Evolutionary conservation across 2,329 filamentous ascomycete genomes (phyloP), one percentile per base, ranked within the genome.

Genomic region (Aspergillus brasiliensis): DNA sequence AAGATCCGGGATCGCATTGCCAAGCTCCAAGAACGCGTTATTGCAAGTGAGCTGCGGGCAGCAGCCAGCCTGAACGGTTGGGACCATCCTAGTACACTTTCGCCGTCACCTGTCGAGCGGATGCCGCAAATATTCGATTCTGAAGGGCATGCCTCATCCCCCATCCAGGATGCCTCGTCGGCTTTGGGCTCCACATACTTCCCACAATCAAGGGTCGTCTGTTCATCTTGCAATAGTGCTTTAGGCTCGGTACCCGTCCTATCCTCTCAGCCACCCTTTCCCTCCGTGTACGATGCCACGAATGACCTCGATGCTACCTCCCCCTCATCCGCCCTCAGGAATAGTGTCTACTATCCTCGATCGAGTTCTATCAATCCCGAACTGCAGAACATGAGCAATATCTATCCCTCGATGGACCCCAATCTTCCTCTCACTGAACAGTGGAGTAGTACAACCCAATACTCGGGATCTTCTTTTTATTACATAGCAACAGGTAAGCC

Each of bases 1-100:
- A 74, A 74, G 34, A 73, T 73, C 37, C 65, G 72, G 47, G 72
- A 74, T 28, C 70, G 72, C 5, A 74, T 74, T 47, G 70, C 72
- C 17, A 74, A 74, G 53, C 67, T 74, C 2, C 72, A 74, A 59
- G 72, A 74, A 37, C 71, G 71, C 2, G 72, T 74, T 5, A 71
- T 74, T 10, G 72, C 71, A 7, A 74, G 71, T 53, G 72, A 74
- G 51, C 66, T 74, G 1, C 63, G 69, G 51, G 72, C 71, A 1
- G 67, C 69, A 1, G 71, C 72, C 3, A 67, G 58, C 21, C 56
- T 72, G 2, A 68, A 71, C 37, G 67, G 69, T 21, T 74, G 71
- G 72, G 66, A 70, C 23, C 69, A 66, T 37, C 51, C 63, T 4
- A 61, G 59, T 5, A 49, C 65, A 31, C 60, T 65, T 3, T 51